Base-by-base conservation (phyloP, 1,284 basidiomycete species). In the Melampsora americana region DNA sequence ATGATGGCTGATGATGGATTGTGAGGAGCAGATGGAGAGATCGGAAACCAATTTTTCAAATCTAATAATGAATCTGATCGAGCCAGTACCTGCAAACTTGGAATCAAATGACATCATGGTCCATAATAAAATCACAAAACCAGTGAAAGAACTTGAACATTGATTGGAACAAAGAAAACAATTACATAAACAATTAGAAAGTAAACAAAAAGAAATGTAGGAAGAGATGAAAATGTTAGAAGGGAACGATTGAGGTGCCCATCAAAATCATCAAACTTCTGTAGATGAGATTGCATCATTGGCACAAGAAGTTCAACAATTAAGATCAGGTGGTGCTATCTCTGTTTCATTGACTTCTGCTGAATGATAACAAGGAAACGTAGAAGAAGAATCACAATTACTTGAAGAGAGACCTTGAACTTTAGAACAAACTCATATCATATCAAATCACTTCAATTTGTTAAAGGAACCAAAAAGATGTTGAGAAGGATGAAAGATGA, bases 1-100 rank as follows among this genome's bases (percentile, higher is more conserved):
- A 90, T 96, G 81, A 87, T 98, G 70, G 88, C 89, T 59, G 96
- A 99, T 81, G 90, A 93, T 80, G 94, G 93, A 9, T 87, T 96
- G 69, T 86, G 90, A 30, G 89, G 91, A 78, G 88, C 89, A 53
- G 81, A 89, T 20, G 82, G 84, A 35, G 85, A 85, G 59, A 84
- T 84, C 61, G 83, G 84, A 56, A 87, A 77, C 60, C 73, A 76
- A 18, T 44, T 86, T 86, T 18, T 81, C 91, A 65, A 64, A 78
- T 79, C 39, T 77, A 64, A 35, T 26, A 60, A n/a, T n/a, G n/a
- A n/a, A n/a, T n/a, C n/a, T n/a, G n/a, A n/a, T n/a, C n/a, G n/a
- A n/a, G n/a, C n/a, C n/a, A n/a, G n/a, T n/a, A n/a, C n/a, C n/a
- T n/a, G n/a, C n/a, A n/a, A n/a, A n/a, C n/a, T n/a, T n/a, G n/a